Evolutionary conservation across 2,329 filamentous ascomycete genomes (phyloP), one percentile per base, ranked within the genome.

Genomic region (Thielaviopsis populi): DNA sequence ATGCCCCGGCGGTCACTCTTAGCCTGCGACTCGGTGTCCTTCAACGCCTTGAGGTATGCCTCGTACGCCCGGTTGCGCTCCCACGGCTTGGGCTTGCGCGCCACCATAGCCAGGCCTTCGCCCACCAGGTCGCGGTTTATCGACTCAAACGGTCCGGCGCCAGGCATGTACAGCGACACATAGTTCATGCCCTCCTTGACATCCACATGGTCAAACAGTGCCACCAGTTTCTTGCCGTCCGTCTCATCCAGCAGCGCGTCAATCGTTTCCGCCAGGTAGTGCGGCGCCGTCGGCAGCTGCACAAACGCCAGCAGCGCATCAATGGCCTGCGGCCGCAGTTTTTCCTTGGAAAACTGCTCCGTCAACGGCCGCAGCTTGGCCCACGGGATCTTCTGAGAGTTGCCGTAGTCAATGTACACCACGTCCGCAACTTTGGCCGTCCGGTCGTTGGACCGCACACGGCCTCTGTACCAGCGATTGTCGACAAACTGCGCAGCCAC

Each of bases 321-420:
- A 0, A 86, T 76, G 2, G 94, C 94, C 77, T 97, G 94, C 0
- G 89, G 78, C 75, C 88, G 91, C 66, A 99, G 84, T 74, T 88
- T 91, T 73, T 90, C 83, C 3, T 83, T 77, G 50, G 83, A 83
- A 78, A 97, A 99, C 70, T 91, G 86, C 17, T 83, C 75, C 61
- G 85, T 82, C 59, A 99, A 82, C n/a, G 90, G 80, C 33, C 94
- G 88, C 53, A 99, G 83, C 68, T 83, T 81, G 27, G 84, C 82
- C 91, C 92, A 99, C 0, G 91, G 83, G 65, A 95, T 80, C 71
- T 85, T 87, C 75, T 99, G 94, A 63, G 83, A 87, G 80, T 99
- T 99, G 70, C 94, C 94, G 74, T 95, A 99, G 77, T 99, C 94
- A 67, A 99, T 84, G 75, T 96, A 99, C 56, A 95, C 77, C 30